Evolutionary conservation across 805 yeast species (phyloP).

Genomic region (Teunomyces funiuensis): DNA sequence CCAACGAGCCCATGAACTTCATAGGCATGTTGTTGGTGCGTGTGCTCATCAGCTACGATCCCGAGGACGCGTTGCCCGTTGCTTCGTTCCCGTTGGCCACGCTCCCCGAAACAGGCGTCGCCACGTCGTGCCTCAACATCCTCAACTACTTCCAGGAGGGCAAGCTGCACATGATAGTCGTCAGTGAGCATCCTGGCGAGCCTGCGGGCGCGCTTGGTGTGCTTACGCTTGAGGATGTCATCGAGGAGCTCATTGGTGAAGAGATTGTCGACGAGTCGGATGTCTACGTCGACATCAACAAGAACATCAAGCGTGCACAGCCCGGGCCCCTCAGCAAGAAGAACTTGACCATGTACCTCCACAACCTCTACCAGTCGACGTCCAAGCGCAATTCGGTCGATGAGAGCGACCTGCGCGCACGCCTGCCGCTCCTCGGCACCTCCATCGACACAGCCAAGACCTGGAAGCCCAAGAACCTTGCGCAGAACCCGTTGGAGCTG

Average conservation of each 20-base stretch:
- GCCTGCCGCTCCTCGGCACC: neutral
- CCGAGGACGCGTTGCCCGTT: constrained; percentile 91
- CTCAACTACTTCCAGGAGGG: constrained; percentile 97
- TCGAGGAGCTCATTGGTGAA: constrained; percentile 96
- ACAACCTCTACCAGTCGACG: constrained; percentile 49
- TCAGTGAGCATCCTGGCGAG: constrained; percentile 81
- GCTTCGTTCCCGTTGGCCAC: constrained; percentile 95
- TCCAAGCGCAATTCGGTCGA: constrained; percentile 48
- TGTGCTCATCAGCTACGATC: constrained; percentile 91
- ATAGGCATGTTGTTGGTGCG: constrained; percentile 94
- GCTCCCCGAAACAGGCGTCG: constrained; percentile 88
- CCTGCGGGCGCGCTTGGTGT: constrained; percentile 87
- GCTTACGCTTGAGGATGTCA: constrained; percentile 93
- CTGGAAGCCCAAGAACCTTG: constrained; percentile 62
- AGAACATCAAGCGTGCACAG: constrained; percentile 72
- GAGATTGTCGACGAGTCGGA: constrained; percentile 96
- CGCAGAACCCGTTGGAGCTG: constrained; percentile 68
- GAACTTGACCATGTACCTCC: constrained; percentile 67
- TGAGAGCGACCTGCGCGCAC: constrained; percentile 5
- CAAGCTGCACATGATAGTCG: constrained; percentile 95
- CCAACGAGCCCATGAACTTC: constrained; percentile 85
- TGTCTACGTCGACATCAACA: constrained; percentile 87
- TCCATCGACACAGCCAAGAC: constrained; percentile 20
- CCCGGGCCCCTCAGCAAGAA: constrained; percentile 77
- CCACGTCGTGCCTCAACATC: constrained; percentile 90